Evolutionary conservation across 169 alveolate genomes (phyloP), one percentile per base, ranked within the genome.

Genomic region (Plasmodium knowlesi): DNA sequence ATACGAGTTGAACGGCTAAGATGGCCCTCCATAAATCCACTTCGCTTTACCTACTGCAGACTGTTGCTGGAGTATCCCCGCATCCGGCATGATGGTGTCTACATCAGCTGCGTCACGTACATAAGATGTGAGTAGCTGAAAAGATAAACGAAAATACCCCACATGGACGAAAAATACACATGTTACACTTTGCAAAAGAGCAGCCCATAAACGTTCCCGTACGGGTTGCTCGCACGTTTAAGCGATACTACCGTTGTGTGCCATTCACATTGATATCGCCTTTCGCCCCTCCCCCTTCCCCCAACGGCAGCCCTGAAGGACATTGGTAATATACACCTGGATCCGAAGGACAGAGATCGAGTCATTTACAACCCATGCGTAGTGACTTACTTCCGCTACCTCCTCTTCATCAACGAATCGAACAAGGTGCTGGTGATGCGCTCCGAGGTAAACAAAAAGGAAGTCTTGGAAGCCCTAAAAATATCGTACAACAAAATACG

Each of bases 311-410:
- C 85, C 37, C 57, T 85, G 37, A 85, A 85, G 54, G 93, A 85
- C 79, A 85, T 85, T 5, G 93, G 93, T 8, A 85, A 85, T 74
- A 85, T 85, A 6, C 93, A 85, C 82, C 79, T 85, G 41, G 93
- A 85, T 30, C 93, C 93, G 54, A 85, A 85, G 70, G 93, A 85
- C 78, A 85, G 93, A 53, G 93, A 85, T 50, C 32, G 93, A 46
- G 73, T 73, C 12, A 85, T 85, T 73, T 85, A 85, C 61, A 85
- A 85, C 73, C 93, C 93, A 30, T 85, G 93, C 74, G 76, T 85
- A 25, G 85, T 85, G 37, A 85, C 93, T 22, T 85, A 85, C 54
- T 85, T 85, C 79, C 93, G 93, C 14, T 85, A 85, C 34, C 70
- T 85, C 19, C 70, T 85, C 32, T 85, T 85, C 79, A 8, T 85